Evolutionary conservation across 2,329 filamentous ascomycete species (phyloP).

Genomic region (Colletotrichum sp.): DNA sequence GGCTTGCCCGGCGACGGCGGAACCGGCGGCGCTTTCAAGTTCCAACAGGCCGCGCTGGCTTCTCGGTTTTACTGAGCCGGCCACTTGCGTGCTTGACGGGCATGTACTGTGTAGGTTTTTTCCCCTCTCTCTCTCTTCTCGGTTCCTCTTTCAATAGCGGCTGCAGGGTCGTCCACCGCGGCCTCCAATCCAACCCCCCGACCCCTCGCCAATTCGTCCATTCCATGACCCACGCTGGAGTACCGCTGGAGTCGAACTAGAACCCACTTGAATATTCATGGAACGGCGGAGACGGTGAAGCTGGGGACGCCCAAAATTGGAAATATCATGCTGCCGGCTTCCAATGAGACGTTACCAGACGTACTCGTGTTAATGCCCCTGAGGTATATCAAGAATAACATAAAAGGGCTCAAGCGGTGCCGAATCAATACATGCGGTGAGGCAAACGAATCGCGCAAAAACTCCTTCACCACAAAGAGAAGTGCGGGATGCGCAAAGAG

Average conservation of each 20-base stretch:
- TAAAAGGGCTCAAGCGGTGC: neutral
- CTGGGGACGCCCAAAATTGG: conserved; percentile 2
- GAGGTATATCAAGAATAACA: neutral
- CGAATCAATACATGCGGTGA: neutral
- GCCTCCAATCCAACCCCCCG: neutral
- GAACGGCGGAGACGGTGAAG: conserved; percentile 1
- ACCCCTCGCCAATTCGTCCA: neutral
- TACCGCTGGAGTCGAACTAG: neutral
- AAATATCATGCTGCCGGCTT: neutral
- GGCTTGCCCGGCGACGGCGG: neutral
- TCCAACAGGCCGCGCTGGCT: neutral
- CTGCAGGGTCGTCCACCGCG: conserved; percentile 13
- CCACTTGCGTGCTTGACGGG: neutral
- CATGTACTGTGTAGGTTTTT: neutral
- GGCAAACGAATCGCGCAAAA: neutral
- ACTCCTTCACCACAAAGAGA: neutral
- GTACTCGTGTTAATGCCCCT: neutral
- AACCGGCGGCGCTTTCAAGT: neutral
- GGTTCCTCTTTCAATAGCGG: conserved; percentile 16
- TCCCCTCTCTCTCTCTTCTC: neutral
- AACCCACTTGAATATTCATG: conserved; percentile 13
- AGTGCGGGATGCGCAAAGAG: neutral
- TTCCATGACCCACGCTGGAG: conserved; percentile 8
- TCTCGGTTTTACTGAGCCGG: neutral
- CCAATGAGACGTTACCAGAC: neutral